Evolutionary conservation across 2,329 filamentous ascomycete species (phyloP).

Genomic region (Diaporthe helianthi): DNA sequence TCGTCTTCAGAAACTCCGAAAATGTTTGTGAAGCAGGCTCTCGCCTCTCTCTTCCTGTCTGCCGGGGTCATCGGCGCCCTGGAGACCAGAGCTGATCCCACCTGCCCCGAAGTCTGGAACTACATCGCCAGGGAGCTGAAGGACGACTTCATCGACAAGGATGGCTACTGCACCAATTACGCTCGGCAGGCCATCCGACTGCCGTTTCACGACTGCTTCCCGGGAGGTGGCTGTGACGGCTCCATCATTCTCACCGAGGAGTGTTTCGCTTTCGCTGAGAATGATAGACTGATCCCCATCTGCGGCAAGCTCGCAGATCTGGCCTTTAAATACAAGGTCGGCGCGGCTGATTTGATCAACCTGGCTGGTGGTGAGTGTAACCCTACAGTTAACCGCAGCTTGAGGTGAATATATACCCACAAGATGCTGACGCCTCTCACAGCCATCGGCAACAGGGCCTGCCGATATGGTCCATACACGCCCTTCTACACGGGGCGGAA

Average conservation of each 20-base stretch:
- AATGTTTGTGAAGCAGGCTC: slow-evolving; percentile 2
- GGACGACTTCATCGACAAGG: slow-evolving; percentile 21
- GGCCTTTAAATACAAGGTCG: slow-evolving; percentile 2
- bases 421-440: slow-evolving; percentile 24
- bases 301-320: slow-evolving; percentile 23
- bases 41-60: slow-evolving; percentile 11
- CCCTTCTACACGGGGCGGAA: slow-evolving; percentile 40
- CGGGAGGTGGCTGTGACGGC: slow-evolving; percentile 31
- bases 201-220: slow-evolving; percentile 34
- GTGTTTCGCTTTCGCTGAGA: slow-evolving; percentile 20
- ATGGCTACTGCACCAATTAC: slow-evolving; percentile 23
- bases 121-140: slow-evolving; percentile 28
- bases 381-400: too few species aligned
- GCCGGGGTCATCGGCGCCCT: slow-evolving; percentile 1
- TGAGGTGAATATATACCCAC: rapidly evolving
- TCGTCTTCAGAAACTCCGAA: background rate
- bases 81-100: background rate
- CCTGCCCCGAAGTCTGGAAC: slow-evolving; percentile 22
- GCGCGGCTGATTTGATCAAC: slow-evolving; percentile 32
- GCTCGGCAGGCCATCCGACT: slow-evolving; percentile 31
- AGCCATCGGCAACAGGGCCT: slow-evolving; percentile 40
- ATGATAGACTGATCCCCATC: slow-evolving; percentile 23
- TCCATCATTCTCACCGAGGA: slow-evolving; percentile 31
- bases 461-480: slow-evolving; percentile 37
- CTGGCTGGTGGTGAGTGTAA: slow-evolving; percentile 28